Percentiles rank a stretch among this genome's conserved stretches.
Evolutionary conservation across 306 rosid genomes (phyloP).

Genomic region (Cucurbita ficifolia): DNA sequence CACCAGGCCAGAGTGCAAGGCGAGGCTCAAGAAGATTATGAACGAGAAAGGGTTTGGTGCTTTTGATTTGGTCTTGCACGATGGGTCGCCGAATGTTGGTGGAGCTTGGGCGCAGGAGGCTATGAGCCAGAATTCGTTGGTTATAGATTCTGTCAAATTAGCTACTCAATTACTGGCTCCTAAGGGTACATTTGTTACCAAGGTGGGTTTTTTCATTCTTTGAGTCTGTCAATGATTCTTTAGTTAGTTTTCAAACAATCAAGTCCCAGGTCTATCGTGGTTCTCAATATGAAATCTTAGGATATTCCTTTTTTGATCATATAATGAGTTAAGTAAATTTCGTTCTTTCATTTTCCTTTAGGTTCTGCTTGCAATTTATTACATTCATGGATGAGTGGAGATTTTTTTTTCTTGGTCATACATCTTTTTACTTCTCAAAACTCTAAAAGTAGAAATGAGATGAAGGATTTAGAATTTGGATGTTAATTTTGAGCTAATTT

Average conservation of each 20-base stretch:
- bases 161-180: conserved; percentile 81
- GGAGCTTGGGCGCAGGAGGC: conserved; percentile 99
- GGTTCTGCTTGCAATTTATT: neutral
- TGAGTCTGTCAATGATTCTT: neutral
- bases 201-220: conserved; percentile 22
- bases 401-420: neutral
- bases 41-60: conserved; percentile 28
- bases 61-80: conserved; percentile 61
- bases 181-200: conserved; percentile 67
- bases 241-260: neutral
- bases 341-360: neutral
- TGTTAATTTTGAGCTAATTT: neutral
- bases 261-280: neutral
- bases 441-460: neutral
- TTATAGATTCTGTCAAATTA: conserved; percentile 60
- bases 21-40: conserved; percentile 54
- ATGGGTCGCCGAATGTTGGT: conserved; percentile 86
- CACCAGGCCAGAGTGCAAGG: conserved; percentile 53
- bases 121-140: conserved; percentile 70
- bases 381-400: neutral
- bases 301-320: neutral
- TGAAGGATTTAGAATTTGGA: neutral
- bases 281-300: neutral
- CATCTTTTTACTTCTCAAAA: neutral
- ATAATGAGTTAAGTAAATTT: neutral